phyloP scores from a whole-genome alignment of 169 alveolate species.

The Plasmodium billcollinsi region DNA sequence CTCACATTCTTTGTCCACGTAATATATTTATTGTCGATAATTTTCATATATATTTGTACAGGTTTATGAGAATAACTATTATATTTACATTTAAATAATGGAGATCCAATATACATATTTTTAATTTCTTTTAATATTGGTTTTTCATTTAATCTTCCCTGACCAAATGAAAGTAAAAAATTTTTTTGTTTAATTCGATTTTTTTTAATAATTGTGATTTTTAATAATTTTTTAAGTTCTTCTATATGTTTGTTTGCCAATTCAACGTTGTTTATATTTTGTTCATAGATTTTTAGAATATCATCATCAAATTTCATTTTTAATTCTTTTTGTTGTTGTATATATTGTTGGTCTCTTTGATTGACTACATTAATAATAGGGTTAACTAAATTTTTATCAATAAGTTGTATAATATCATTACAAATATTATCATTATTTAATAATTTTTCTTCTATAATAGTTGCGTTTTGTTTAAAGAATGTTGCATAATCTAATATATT shows the following conservation, averaged over 20 bases:
- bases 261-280: slow-evolving; percentile 54
- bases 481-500: slow-evolving; percentile 25
- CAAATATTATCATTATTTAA: slow-evolving; percentile 33
- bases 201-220: slow-evolving; percentile 5
- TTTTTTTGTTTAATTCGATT: slow-evolving; percentile 19
- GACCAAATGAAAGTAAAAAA: slow-evolving; percentile 34
- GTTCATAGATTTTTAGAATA: slow-evolving; percentile 51
- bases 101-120: slow-evolving; percentile 37
- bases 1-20: slow-evolving; percentile 37
- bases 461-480: slow-evolving; percentile 42
- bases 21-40: slow-evolving; percentile 26
- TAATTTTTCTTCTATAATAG: slow-evolving; percentile 29
- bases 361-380: slow-evolving; percentile 19
- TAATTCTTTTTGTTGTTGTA: slow-evolving; percentile 27
- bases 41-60: slow-evolving; percentile 45
- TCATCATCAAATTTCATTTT: slow-evolving; percentile 51
- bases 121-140: slow-evolving; percentile 38
- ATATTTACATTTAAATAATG: slow-evolving; percentile 52
- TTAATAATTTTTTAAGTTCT: slow-evolving; percentile 28
- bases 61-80: slow-evolving; percentile 48
- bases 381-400: slow-evolving; percentile 19
- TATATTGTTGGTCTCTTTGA: slow-evolving; percentile 34
- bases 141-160: slow-evolving; percentile 51
- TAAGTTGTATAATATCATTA: slow-evolving; percentile 48
- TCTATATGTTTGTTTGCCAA: slow-evolving; percentile 46